Percentiles rank a stretch among this genome's conserved stretches.
These are phyloP conservation scores for Dendrobium chrysotoxum DNA, from an alignment of 106 monocot genomes.

Conservation along the genomic window DNA sequence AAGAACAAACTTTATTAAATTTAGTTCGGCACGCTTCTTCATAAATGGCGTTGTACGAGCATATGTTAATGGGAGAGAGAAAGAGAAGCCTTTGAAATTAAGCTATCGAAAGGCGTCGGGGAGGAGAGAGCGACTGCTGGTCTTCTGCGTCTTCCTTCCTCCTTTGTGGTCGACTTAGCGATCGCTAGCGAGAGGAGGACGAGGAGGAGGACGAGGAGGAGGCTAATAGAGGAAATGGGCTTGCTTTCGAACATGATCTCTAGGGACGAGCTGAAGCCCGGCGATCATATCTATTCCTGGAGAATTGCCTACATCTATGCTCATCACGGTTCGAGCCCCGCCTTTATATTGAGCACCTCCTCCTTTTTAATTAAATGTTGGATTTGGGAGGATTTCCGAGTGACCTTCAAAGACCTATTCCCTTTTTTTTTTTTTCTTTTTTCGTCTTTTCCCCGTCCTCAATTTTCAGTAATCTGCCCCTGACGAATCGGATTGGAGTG, in stretches of 20 bases:
- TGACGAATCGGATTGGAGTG: background rate
- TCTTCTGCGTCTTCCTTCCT: too few species aligned
- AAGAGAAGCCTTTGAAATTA: too few species aligned
- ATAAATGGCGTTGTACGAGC: too few species aligned
- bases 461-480: background rate
- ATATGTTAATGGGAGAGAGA: too few species aligned
- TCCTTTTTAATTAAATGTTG: background rate
- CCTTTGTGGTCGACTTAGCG: background rate
- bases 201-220: constrained; percentile 2
- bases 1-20: too few species aligned
- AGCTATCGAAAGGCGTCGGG: too few species aligned
- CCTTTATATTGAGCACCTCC: background rate
- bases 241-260: constrained; percentile 49
- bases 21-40: too few species aligned
- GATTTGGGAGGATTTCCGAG: background rate
- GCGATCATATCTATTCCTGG: constrained; percentile 79
- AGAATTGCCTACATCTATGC: constrained; percentile 57
- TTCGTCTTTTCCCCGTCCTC: background rate
- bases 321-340: constrained; percentile 42
- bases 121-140: too few species aligned
- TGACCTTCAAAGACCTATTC: background rate
- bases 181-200: background rate
- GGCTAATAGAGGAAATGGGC: constrained; percentile 18
- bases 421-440: background rate
- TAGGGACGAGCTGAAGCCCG: constrained; percentile 44